phyloP scores from a whole-genome alignment of 2,329 filamentous ascomycete genomes.

The Ploettnerulaceae sp. region DNA sequence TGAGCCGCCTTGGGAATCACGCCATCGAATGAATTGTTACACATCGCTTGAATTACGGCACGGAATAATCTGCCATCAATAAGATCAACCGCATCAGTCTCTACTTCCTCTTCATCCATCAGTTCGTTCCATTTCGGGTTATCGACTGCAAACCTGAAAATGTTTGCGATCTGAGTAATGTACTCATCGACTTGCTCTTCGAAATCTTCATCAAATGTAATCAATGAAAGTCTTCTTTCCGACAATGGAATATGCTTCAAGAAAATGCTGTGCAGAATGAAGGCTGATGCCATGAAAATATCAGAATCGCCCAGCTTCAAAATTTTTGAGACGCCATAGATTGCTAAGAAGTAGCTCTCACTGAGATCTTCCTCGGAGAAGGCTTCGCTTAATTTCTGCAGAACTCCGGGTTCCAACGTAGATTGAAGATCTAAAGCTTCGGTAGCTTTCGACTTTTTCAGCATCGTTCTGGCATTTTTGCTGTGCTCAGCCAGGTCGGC shows the following conservation, averaged over 20 bases:
- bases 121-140: slow-evolving; percentile 25
- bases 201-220: slow-evolving; percentile 33
- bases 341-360: slow-evolving; percentile 33
- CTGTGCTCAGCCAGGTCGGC: slow-evolving; percentile 17
- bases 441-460: slow-evolving; percentile 10
- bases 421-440: slow-evolving; percentile 1
- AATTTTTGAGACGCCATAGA: slow-evolving; percentile 31
- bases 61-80: slow-evolving; percentile 48
- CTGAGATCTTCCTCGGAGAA: slow-evolving; percentile 29
- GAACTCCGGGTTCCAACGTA: slow-evolving; percentile 9
- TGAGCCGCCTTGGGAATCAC: slow-evolving; percentile 17
- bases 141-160: slow-evolving; percentile 36
- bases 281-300: slow-evolving; percentile 34
- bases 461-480: slow-evolving; percentile 9
- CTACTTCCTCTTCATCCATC: slow-evolving; percentile 22
- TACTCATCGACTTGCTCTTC: slow-evolving; percentile 37
- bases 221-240: slow-evolving; percentile 35
- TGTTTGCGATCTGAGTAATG: slow-evolving; percentile 35
- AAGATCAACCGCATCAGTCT: slow-evolving; percentile 48
- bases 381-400: slow-evolving; percentile 17
- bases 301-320: slow-evolving; percentile 30
- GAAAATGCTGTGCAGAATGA: slow-evolving; percentile 41
- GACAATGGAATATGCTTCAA: slow-evolving; percentile 39
- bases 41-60: slow-evolving; percentile 29
- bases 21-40: slow-evolving; percentile 18